Base-by-base conservation (phyloP, 352 stramenopile species). In the Phytophthora lateralis region DNA sequence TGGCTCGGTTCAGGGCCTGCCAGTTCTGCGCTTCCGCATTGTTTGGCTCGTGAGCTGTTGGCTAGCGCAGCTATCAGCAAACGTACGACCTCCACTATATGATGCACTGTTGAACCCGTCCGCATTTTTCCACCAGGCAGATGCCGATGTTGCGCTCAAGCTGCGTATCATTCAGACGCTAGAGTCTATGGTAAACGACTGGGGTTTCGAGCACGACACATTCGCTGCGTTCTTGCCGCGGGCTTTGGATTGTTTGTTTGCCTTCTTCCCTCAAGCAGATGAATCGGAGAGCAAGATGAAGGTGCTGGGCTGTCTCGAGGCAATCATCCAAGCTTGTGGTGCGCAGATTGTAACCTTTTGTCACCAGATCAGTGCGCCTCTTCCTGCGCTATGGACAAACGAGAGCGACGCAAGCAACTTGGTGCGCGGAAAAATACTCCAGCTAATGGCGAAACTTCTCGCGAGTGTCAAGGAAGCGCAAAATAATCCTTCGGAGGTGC, bases 1-100 rank as follows among this genome's bases (percentile, higher is more conserved):
- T 15, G 80, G 82, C 18, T 82, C 65, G 3, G 52, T 85, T 34
- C 65, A 67, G 14, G 73, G 73, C 14, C 63, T 91, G 17, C 87
- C 87, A 6, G 79, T 96, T 42, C 73, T 96, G 21, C 74, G 71
- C 7, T 88, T 76, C 34, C 82, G 88, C 15, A 85, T 94, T 53
- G 77, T 96, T 51, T 96, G 88, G 86, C 85, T 96, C 21, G 78
- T 94, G 26, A 90, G 82, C 51, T 95, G 88, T 60, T 96, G 86
- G 85, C 68, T 96, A 48, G 88, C 85, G 6, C 86, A 96, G 67
- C 56, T 95, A 15, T 89, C 77, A 7, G 73, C 73, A n/a, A 69
- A 62, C 17, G 75, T 95, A 6, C 78, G 84, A 5, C 71, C 82
- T n/a, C 77, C 82, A 47, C 73, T 96, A 1, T 96, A 96, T 60